A percentile compares a stretch with the other conserved stretches of the same genome.
Evolutionary conservation across 164 flowering plant species (phyloP).

Genomic region (Aristolochia californica): DNA sequence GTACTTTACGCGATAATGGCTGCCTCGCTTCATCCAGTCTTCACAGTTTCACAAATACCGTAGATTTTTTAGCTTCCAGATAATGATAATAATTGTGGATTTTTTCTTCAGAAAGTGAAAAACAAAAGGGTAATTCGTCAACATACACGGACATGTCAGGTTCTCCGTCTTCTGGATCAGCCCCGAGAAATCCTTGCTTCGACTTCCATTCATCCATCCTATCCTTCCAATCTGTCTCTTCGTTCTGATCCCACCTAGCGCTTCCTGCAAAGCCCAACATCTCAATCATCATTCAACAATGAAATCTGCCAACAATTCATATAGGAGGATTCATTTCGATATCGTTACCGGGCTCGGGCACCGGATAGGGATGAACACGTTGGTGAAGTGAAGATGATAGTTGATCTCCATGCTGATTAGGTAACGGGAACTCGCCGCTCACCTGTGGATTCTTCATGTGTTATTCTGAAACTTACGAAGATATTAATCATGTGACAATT

Average conservation of each 20-base stretch:
- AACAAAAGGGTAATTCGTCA: not conserved
- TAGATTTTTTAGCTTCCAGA: too few species aligned
- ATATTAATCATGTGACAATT: too few species aligned
- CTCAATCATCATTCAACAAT: not conserved
- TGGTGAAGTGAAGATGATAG: slow-evolving; percentile 55
- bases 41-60: not conserved
- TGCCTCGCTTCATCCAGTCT: slow-evolving; percentile 93
- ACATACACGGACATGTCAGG: slow-evolving; percentile 67
- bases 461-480: too few species aligned
- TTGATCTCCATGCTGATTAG: slow-evolving; percentile 49
- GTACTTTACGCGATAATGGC: slow-evolving; percentile 89
- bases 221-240: slow-evolving; percentile 80
- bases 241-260: slow-evolving; percentile 79
- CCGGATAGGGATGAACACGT: slow-evolving; percentile 75
- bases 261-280: slow-evolving; percentile 34
- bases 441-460: slow-evolving; percentile 55
- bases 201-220: slow-evolving; percentile 89
- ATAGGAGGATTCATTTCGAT: not conserved
- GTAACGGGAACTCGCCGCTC: slow-evolving; percentile 73
- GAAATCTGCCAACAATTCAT: not conserved
- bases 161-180: slow-evolving; percentile 54
- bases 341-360: slow-evolving; percentile 58
- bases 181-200: slow-evolving; percentile 73
- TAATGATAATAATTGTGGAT: too few species aligned
- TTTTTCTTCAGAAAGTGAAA: too few species aligned